Conservation (phyloP, 768 basidiomycete species). For the Pulveroboletus sp. region DNA sequence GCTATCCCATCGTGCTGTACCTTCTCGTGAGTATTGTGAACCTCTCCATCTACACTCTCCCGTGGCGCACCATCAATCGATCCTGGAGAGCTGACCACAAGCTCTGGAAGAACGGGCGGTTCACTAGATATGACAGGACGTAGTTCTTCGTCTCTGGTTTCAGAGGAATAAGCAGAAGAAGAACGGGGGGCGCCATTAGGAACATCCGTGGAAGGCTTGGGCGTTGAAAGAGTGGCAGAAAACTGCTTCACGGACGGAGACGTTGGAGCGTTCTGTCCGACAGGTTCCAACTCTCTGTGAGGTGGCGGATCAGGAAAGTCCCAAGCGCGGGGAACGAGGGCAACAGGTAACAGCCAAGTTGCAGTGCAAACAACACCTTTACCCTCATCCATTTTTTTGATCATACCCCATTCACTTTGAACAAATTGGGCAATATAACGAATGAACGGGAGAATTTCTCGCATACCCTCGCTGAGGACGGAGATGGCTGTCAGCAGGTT, state of each 20-base stretch:
- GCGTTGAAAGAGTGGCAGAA: constrained; percentile 24
- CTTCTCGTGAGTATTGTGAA: constrained; percentile 13
- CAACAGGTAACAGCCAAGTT: constrained; percentile 86
- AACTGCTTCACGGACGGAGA: constrained; percentile 20
- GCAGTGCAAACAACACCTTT: constrained; percentile 83
- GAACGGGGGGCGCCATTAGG: constrained; percentile 16
- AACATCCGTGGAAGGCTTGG: constrained; percentile 28
- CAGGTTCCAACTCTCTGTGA: constrained; percentile 19
- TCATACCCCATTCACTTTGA: constrained; percentile 66
- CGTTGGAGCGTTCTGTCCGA: constrained; percentile 16
- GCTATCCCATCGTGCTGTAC: constrained; percentile 21
- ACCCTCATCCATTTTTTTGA: constrained; percentile 61
- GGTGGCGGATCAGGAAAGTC: constrained; percentile 53
- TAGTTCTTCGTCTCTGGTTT: constrained; percentile 25
- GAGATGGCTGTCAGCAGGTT: constrained; percentile 73
- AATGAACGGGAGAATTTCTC: constrained; percentile 79
- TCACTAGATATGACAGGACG: constrained; percentile 24
- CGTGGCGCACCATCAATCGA: constrained; percentile 28
- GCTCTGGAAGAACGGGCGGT: constrained; percentile 31
- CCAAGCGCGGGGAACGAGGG: constrained; percentile 76
- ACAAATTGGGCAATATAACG: constrained; percentile 78
- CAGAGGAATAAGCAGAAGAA: constrained; percentile 29
- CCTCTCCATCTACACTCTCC: constrained; percentile 13
- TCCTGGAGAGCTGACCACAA: constrained; percentile 32
- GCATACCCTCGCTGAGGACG: constrained; percentile 64